Conservation (phyloP, 768 basidiomycete species). For the Lentinula boryana region DNA sequence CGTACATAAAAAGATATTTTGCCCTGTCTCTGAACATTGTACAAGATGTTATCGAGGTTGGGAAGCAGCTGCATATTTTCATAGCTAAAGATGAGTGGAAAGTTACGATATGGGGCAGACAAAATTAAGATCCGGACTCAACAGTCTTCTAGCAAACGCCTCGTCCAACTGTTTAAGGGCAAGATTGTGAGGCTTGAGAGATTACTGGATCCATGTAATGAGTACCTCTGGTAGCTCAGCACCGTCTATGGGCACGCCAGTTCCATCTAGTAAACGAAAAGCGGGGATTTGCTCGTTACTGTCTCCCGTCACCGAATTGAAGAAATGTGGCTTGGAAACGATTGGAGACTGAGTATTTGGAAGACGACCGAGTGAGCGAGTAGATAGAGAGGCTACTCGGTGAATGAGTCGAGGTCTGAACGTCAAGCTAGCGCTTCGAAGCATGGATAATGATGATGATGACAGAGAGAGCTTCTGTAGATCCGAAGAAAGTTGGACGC, state of each 20-base stretch:
- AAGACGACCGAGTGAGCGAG: constrained; percentile 20
- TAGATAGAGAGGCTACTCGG: constrained; percentile 3
- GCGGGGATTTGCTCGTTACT: constrained; percentile 66
- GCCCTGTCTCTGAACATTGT: constrained; percentile 91
- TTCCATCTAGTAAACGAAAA: constrained; percentile 79
- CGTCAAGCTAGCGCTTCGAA: background rate
- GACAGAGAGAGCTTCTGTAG: background rate
- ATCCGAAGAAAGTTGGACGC: background rate
- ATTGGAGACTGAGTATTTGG: constrained; percentile 54
- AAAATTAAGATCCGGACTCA: constrained; percentile 13
- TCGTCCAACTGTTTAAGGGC: constrained; percentile 51
- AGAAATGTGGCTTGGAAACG: constrained; percentile 65
- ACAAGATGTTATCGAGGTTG: constrained; percentile 79
- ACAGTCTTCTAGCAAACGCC: constrained; percentile 60
- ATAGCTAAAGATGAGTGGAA: constrained; percentile 38
- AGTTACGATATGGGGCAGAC: background rate
- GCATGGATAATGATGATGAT: background rate
- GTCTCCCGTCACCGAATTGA: constrained; percentile 67
- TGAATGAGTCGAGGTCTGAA: background rate
- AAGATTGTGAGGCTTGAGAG: background rate
- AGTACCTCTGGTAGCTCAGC: constrained; percentile 72
- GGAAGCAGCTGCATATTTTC: constrained; percentile 78
- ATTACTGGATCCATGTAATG: background rate
- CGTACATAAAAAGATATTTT: constrained; percentile 87
- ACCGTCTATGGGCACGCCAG: constrained; percentile 66